Evolutionary conservation across 495 filamentous ascomycete species (phyloP), one percentile per base, ranked within the genome.

Genomic region (Lasiosphaeria hispida): DNA sequence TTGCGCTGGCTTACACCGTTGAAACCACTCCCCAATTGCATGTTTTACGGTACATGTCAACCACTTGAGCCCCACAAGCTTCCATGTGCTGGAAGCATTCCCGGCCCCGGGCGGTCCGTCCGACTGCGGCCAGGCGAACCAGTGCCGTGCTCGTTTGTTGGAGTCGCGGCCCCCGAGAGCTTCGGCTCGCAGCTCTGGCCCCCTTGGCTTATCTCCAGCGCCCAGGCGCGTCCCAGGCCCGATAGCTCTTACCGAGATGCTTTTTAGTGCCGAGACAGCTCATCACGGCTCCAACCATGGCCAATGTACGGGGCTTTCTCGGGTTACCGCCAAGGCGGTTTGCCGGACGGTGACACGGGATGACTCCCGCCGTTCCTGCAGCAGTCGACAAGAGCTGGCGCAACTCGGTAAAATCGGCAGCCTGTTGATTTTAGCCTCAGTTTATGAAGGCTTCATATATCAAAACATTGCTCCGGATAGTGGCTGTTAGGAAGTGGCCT

Each of bases 341-440:
- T 53, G 49, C 37, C 11, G 15, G 5, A 10, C 39, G 23, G 13
- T 33, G 43, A 56, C 48, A 62, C 57, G 57, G 64, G 34, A 61
- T 18, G 52, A 58, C 33, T 54, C 48, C 48, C 39, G 51, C 62
- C 62, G 63, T 64, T 62, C 63, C 59, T 70, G 58, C 60, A 64
- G 52, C 61, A 50, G 39, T 33, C 38, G 48, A 41, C 39, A 34
- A 7, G 2, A 30, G 36, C 5, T 30, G 2, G 23, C 23, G 2
- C 40, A 19, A 47, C 30, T 69, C 66, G 68, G 68, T 60, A 70
- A 67, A 70, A 61, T 57, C 66, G 63, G 66, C 63, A 67, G 48
- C 59, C 66, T 53, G 56, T 36, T 45, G 39, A 70, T 70, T 70
- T 30, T 70, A 70, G 68, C 63, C 68, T 70, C 66, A 42, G 61